These are phyloP conservation scores for Gymnopilus junonius DNA, from an alignment of 768 basidiomycete genomes.

Conservation along the genomic window DNA sequence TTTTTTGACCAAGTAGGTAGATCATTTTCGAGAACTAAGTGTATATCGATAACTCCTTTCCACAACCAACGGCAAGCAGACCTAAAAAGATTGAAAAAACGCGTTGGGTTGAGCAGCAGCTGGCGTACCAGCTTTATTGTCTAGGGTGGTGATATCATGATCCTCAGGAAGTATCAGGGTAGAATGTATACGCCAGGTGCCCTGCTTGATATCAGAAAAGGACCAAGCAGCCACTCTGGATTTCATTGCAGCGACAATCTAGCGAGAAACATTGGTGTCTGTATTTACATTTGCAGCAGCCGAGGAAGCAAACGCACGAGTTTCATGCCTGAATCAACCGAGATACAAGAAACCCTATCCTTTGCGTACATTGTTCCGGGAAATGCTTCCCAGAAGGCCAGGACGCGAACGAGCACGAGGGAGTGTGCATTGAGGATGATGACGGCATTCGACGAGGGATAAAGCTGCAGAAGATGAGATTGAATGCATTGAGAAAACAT, in stretches of 20 bases:
- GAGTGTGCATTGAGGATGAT: slow-evolving; percentile 73
- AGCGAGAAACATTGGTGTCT: slow-evolving; percentile 19
- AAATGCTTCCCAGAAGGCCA: slow-evolving; percentile 84
- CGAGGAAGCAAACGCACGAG: slow-evolving; percentile 55
- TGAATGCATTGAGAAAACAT: slow-evolving; percentile 1
- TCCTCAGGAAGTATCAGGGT: slow-evolving; percentile 68
- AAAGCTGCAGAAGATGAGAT: slow-evolving; percentile 51
- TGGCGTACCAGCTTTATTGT: slow-evolving; percentile 72
- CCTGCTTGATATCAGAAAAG: slow-evolving; percentile 65
- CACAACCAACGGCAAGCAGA: slow-evolving; percentile 71
- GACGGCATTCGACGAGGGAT: slow-evolving; percentile 72
- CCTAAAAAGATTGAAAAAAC: slow-evolving; percentile 48
- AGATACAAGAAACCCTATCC: slow-evolving; percentile 59
- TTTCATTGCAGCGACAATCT: slow-evolving; percentile 79
- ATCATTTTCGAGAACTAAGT: slow-evolving; percentile 82
- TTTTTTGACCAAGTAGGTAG: slow-evolving; percentile 83
- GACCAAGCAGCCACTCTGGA: slow-evolving; percentile 78
- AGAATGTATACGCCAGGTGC: slow-evolving; percentile 82
- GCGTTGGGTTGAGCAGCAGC: slow-evolving; percentile 1
- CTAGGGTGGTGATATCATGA: slow-evolving; percentile 61
- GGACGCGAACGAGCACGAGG: slow-evolving; percentile 66
- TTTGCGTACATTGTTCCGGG: slow-evolving; percentile 53
- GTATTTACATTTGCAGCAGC: slow-evolving; percentile 8
- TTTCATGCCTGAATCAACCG: slow-evolving; percentile 81
- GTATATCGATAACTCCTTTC: slow-evolving; percentile 67